These are phyloP conservation scores for Penicillium crustosum DNA, from an alignment of 2,329 filamentous ascomycete genomes.

Conservation along the genomic window DNA sequence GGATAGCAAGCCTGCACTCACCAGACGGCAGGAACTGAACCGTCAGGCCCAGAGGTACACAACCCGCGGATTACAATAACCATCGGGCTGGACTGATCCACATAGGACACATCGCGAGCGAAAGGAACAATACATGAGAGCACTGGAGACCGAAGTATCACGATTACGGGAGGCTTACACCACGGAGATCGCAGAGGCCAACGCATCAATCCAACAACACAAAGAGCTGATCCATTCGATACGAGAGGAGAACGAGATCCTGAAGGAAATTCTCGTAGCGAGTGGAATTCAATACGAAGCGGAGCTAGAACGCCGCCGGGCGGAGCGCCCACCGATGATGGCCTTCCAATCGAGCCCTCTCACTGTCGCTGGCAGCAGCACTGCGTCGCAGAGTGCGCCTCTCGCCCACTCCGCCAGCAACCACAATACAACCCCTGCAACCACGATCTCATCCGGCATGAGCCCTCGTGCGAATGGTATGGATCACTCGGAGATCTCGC, in stretches of 20 bases:
- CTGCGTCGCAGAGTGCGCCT: conserved; percentile 33
- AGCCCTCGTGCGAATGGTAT: conserved; percentile 31
- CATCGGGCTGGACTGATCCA: conserved; percentile 17
- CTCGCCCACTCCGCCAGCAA: conserved; percentile 25
- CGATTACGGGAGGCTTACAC: conserved; percentile 73
- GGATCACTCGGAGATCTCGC: conserved; percentile 32
- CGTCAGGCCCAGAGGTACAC: conserved; percentile 89
- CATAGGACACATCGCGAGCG: conserved; percentile 89
- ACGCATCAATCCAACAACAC: conserved; percentile 56
- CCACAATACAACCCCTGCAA: conserved; percentile 35
- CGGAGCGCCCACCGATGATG: conserved; percentile 26
- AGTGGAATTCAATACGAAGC: conserved; percentile 61
- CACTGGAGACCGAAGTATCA: conserved; percentile 86
- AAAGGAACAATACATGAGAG: conserved; percentile 94
- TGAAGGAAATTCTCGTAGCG: conserved; percentile 62
- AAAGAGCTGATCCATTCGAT: conserved; percentile 73
- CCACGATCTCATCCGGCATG: conserved; percentile 33
- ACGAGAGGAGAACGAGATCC: conserved; percentile 73
- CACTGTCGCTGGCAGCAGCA: conserved; percentile 41
- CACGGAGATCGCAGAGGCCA: conserved; percentile 64
- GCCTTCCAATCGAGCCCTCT: conserved; percentile 43
- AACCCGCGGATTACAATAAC: conserved; percentile 7
- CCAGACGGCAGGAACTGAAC: conserved; percentile 88
- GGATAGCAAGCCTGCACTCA: conserved; percentile 91
- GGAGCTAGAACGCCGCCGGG: conserved; percentile 43